Percentiles rank a stretch among this genome's conserved stretches.
Conservation (phyloP, 164 flowering plant genomes). For the Annona squamosa region DNA sequence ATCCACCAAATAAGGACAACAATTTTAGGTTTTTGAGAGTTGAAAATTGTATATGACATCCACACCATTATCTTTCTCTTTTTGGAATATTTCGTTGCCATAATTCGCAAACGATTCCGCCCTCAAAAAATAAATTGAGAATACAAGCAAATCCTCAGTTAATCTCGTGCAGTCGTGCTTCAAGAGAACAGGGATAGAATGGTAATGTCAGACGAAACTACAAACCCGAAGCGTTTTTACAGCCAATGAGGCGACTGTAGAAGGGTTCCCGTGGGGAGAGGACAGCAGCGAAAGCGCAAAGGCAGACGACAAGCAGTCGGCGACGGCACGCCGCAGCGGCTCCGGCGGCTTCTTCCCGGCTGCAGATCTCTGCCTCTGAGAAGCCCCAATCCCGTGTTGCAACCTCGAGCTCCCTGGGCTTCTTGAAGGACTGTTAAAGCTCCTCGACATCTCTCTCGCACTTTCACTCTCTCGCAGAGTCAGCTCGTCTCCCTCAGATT, state of each 20-base stretch:
- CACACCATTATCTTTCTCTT: no score
- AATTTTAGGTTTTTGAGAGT: no score
- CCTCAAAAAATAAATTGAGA: not conserved
- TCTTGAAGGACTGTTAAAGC: conserved; percentile 7
- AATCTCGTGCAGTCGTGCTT: conserved; percentile 1
- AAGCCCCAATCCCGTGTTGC: conserved; percentile 18
- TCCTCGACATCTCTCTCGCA: not conserved
- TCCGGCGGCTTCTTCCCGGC: conserved; percentile 80
- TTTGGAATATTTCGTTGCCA: no score
- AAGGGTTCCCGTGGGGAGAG: conserved; percentile 39
- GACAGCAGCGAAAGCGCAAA: conserved; percentile 12
- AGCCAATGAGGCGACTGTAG: conserved; percentile 57
- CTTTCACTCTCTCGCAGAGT: not conserved
- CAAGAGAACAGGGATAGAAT: conserved; percentile 1
- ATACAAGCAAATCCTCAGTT: not conserved
- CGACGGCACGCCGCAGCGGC: conserved; percentile 89
- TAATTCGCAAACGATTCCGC: not conserved
- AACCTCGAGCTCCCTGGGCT: conserved; percentile 10
- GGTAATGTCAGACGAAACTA: not conserved
- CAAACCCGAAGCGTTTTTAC: conserved; percentile 83
- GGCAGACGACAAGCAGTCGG: conserved; percentile 78
- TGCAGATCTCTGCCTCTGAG: conserved; percentile 69
- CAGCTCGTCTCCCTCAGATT: not conserved
- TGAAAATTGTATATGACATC: no score
- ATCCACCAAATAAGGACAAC: no score